phyloP scores from a whole-genome alignment of 2,329 filamentous ascomycete species.

The Nemania sp. region DNA sequence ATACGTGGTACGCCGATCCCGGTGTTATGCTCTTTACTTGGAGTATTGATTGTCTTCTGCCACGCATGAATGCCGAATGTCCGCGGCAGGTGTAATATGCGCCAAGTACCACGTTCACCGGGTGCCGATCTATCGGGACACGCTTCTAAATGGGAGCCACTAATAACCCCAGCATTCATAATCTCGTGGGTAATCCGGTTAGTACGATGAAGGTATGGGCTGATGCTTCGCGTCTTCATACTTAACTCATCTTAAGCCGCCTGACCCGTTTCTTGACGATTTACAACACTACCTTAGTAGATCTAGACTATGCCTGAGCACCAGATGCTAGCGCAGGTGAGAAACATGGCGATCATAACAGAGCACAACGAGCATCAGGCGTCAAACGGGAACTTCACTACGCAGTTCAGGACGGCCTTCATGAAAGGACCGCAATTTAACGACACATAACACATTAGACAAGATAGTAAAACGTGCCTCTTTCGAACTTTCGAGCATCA shows the following conservation, averaged over 20 bases:
- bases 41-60: conserved; percentile 8
- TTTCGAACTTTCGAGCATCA: background rate
- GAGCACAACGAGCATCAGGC: conserved; percentile 33
- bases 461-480: conserved; percentile 29
- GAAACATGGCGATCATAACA: conserved; percentile 42
- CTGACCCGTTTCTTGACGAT: conserved; percentile 14
- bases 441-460: conserved; percentile 41
- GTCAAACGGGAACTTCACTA: conserved; percentile 36
- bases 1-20: no score
- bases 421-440: conserved; percentile 42
- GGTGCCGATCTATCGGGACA: background rate
- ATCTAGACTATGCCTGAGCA: conserved; percentile 41
- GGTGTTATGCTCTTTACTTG: background rate
- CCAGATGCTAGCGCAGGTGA: conserved; percentile 40
- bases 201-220: background rate
- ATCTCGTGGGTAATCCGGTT: background rate
- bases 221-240: background rate
- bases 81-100: conserved; percentile 7
- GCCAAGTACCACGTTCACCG: background rate
- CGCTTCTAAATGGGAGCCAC: background rate
- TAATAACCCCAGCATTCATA: background rate
- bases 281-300: conserved; percentile 45
- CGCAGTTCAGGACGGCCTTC: conserved; percentile 43
- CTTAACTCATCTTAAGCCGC: no score
- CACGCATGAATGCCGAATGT: background rate